Conservation (phyloP, 805 yeast genomes). For the Vanderwaltozyma tropicalis region DNA sequence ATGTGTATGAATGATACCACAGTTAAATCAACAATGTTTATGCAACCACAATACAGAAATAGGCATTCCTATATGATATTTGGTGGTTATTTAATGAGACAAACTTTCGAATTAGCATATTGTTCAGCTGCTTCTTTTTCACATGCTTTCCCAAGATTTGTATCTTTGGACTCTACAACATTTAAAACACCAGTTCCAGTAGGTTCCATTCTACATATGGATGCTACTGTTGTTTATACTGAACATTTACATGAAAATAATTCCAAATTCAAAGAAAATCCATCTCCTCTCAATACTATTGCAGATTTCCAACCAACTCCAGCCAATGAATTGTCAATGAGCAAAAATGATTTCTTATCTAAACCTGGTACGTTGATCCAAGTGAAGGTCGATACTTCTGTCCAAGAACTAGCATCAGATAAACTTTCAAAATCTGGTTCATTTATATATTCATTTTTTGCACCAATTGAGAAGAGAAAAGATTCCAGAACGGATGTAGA, state of each 20-base stretch:
- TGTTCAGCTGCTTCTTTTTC: constrained; percentile 87
- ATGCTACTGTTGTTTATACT: constrained; percentile 77
- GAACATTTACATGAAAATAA: constrained; percentile 52
- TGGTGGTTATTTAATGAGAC: constrained; percentile 89
- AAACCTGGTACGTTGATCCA: constrained; percentile 84
- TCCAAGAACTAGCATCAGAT: constrained; percentile 54
- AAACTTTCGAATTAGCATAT: constrained; percentile 87
- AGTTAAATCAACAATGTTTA: constrained; percentile 67
- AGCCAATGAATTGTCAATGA: constrained; percentile 43
- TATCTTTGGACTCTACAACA: constrained; percentile 81
- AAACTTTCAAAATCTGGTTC: constrained; percentile 68
- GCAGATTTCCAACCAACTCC: constrained; percentile 34
- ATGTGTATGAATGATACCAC: constrained; percentile 62
- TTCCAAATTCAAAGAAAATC: constrained; percentile 9
- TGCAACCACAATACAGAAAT: constrained; percentile 96
- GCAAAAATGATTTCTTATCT: constrained; percentile 47
- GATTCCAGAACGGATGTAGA: constrained; percentile 25
- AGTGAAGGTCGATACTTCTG: constrained; percentile 77
- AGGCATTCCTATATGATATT: constrained; percentile 90
- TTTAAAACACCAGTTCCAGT: constrained; percentile 94
- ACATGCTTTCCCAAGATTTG: constrained; percentile 76
- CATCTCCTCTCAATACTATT: not conserved
- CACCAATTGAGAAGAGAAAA: constrained; percentile 40
- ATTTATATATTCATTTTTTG: constrained; percentile 82
- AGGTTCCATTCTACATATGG: constrained; percentile 77